These are phyloP conservation scores for Hypericum perforatum DNA, from an alignment of 345 rosid genomes.

Conservation along the genomic window DNA sequence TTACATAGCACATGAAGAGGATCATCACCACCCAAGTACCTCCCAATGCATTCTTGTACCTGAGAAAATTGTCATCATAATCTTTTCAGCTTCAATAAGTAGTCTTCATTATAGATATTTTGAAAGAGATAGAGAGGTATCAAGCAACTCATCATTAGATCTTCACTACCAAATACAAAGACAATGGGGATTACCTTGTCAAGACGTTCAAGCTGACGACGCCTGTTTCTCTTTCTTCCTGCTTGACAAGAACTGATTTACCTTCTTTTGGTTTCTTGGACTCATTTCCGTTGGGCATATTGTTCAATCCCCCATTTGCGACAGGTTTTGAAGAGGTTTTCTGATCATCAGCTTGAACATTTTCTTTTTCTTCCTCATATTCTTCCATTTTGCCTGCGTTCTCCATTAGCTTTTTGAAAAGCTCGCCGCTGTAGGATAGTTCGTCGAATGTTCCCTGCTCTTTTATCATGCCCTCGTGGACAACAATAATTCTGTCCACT, in stretches of 20 bases:
- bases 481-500: conserved; percentile 85
- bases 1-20: conserved; percentile 64
- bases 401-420: conserved; percentile 92
- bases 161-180: no score
- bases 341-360: conserved; percentile 35
- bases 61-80: conserved; percentile 15
- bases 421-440: conserved; percentile 50
- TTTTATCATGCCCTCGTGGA: conserved; percentile 82
- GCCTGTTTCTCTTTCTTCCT: conserved; percentile 96
- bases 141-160: no score
- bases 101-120: no score
- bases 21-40: conserved; percentile 85
- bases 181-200: conserved; percentile 44
- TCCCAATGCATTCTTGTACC: conserved; percentile 95
- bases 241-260: conserved; percentile 87
- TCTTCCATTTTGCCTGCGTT: conserved; percentile 99
- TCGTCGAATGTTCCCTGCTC: conserved; percentile 97
- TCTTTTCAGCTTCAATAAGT: no score
- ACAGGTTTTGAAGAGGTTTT: conserved; percentile 30
- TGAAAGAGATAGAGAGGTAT: not conserved
- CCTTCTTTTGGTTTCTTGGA: conserved; percentile 46
- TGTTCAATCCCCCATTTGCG: conserved; percentile 47
- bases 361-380: conserved; percentile 60
- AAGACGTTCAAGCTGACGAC: conserved; percentile 76
- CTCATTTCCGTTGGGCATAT: conserved; percentile 27